Evolutionary conservation across 2,329 filamentous ascomycete species (phyloP).

Genomic region (Fusarium hostae): DNA sequence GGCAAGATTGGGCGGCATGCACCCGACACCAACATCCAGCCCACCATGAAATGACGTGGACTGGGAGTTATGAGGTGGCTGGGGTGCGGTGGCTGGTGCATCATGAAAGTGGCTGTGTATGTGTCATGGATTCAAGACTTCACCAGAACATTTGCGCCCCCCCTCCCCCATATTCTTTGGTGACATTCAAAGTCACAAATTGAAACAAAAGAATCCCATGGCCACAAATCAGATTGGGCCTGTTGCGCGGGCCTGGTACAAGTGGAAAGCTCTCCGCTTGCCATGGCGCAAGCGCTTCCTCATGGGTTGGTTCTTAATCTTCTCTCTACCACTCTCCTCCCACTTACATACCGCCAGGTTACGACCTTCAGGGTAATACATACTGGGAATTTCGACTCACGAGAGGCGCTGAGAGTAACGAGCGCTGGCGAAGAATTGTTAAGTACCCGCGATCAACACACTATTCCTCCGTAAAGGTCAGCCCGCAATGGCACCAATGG

Average conservation of each 20-base stretch:
- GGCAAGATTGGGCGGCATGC: constrained; percentile 32
- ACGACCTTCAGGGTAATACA: constrained; percentile 73
- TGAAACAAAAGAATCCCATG: constrained; percentile 44
- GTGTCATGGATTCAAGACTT: constrained; percentile 25
- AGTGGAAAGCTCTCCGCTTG: constrained; percentile 70
- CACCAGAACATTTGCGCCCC: constrained; percentile 28
- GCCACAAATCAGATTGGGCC: constrained; percentile 52
- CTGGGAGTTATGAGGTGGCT: constrained; percentile 29
- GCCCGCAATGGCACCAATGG: constrained; percentile 76
- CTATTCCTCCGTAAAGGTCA: constrained; percentile 65
- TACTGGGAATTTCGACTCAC: constrained; percentile 74
- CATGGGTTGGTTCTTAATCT: constrained; percentile 59
- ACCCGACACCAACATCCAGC: constrained; percentile 8
- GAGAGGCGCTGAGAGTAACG: constrained; percentile 50
- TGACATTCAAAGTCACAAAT: constrained; percentile 11
- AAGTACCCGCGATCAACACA: constrained; percentile 66
- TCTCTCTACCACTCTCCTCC: constrained; percentile 1
- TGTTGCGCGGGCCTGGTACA: constrained; percentile 62
- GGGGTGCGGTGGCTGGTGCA: constrained; percentile 33
- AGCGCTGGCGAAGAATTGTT: constrained; percentile 71
- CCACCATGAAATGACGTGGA: constrained; percentile 43
- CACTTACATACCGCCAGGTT: constrained; percentile 57
- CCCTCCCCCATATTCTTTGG: constrained; percentile 19
- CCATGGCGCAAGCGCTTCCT: constrained; percentile 74
- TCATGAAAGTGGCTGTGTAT: constrained; percentile 18